A percentile compares a stretch with the other conserved stretches of the same genome.
phyloP scores from a whole-genome alignment of 352 stramenopile species.

The Globisporangium takayamanum region DNA sequence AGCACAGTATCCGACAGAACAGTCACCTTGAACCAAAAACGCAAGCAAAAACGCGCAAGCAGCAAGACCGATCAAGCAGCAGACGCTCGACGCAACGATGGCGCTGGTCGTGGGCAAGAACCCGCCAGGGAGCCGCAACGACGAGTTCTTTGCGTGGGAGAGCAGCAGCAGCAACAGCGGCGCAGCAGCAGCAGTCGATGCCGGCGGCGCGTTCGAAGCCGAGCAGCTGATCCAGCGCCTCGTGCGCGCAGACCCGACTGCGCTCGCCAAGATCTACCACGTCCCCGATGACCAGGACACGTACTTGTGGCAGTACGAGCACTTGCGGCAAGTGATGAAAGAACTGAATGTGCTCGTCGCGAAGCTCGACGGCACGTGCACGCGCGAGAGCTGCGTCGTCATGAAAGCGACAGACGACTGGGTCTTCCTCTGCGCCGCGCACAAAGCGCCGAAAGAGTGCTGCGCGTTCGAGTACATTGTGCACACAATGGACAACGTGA shows the following conservation, averaged over 20 bases:
- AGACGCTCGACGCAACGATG: slow-evolving; percentile 16
- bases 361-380: slow-evolving; percentile 55
- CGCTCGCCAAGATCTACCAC: slow-evolving; percentile 59
- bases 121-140: slow-evolving; percentile 58
- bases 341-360: slow-evolving; percentile 77
- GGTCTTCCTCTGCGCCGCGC: slow-evolving; percentile 80
- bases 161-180: slow-evolving; percentile 4
- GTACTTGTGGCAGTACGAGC: slow-evolving; percentile 84
- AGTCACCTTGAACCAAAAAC: neutral
- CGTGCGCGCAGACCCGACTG: slow-evolving; percentile 52
- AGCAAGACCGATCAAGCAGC: neutral
- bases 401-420: slow-evolving; percentile 87
- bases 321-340: slow-evolving; percentile 80
- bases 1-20: too few relatives aligned
- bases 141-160: slow-evolving; percentile 80
- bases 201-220: slow-evolving; percentile 56
- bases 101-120: slow-evolving; percentile 63
- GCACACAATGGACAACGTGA: slow-evolving; percentile 85
- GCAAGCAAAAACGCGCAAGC: neutral
- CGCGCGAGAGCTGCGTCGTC: slow-evolving; percentile 56
- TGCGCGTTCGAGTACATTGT: slow-evolving; percentile 85
- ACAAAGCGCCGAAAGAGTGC: slow-evolving; percentile 77
- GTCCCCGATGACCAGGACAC: slow-evolving; percentile 74
- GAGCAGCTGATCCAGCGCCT: slow-evolving; percentile 76
- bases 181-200: slow-evolving; percentile 13